Evolutionary conservation across 1,284 basidiomycete species (phyloP).

Genomic region (Blastosporella zonata): DNA sequence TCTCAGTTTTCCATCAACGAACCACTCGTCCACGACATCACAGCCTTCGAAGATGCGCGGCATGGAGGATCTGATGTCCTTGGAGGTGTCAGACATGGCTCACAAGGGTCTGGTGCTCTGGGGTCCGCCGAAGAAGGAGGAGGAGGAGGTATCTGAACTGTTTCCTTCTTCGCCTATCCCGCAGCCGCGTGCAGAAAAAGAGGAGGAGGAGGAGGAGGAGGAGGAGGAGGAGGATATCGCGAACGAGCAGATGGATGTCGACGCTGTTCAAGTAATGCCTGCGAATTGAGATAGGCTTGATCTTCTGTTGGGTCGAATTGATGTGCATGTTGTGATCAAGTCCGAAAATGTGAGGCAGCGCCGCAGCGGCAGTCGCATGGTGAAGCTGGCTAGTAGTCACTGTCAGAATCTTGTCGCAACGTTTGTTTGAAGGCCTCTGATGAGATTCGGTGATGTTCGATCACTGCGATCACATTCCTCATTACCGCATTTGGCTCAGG

Average conservation of each 20-base stretch:
- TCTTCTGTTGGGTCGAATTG: neutral
- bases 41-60: slow-evolving; percentile 32
- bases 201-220: neutral
- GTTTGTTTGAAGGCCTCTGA: neutral
- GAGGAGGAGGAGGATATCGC: neutral
- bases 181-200: neutral
- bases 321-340: no score
- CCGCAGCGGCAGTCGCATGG: no score
- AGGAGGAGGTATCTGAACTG: slow-evolving; percentile 4
- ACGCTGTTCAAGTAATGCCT: neutral
- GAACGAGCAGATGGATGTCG: neutral
- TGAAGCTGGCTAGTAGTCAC: no score
- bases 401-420: no score
- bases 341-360: no score
- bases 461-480: slow-evolving; percentile 1
- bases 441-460: neutral
- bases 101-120: slow-evolving; percentile 44
- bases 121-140: slow-evolving; percentile 17
- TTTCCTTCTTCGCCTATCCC: slow-evolving; percentile 3
- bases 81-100: slow-evolving; percentile 37
- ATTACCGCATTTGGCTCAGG: slow-evolving; percentile 6
- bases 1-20: slow-evolving; percentile 33
- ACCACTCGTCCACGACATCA: slow-evolving; percentile 36
- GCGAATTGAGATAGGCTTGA: neutral
- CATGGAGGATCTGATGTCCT: slow-evolving; percentile 41